Base-by-base conservation (phyloP, 495 filamentous ascomycete species). In the Baudoinia panamericana region DNA sequence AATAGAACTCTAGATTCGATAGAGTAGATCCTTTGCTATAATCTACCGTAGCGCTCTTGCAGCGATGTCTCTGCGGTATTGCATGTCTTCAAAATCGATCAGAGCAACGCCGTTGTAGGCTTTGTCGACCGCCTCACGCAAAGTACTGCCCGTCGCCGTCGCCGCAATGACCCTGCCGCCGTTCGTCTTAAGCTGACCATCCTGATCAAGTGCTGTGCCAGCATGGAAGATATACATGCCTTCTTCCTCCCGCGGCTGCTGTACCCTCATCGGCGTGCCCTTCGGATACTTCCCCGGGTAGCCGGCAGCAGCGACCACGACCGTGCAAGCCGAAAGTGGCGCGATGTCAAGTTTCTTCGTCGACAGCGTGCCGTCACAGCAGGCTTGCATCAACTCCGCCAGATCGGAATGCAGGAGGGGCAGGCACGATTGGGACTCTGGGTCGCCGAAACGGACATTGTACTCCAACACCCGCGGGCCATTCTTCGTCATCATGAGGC, bases 381-480 rank as follows among this genome's bases (percentile, higher is more conserved):
- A 93, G 31, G 85, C 87, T 31, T 84, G 64, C 77, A 96, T 84
- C 38, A 95, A 72, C 57, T 93, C 75, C 0, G 87, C 88, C 43
- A 97, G 65, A 63, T 97, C 88, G 25, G 80, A 82, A 43, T 90
- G 80, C 44, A 97, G 66, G 15, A 96, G 69, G 11, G 85, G 80
- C 5, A 97, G 67, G 5, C 94, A 69, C 9, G 84, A 95, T 64
- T 97, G 88, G 0, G 85, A 93, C 63, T 97, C 90, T 15, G 90
- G 90, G 51, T 97, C 88, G 23, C 90, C 90, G 48, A 93, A 93
- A 39, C 90, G 78, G 35, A 94, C 87, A 52, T 97, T 97, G 64
- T 97, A 97, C 61, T 97, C 90, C 20, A 97, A 72, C 5, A 81
- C 76, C 64, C 85, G 92, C 4, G 90, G 80, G 1, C 90, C 90